Base-by-base conservation (phyloP, 176 grass and related monocot genomes). In the Oryza rufipogon region DNA sequence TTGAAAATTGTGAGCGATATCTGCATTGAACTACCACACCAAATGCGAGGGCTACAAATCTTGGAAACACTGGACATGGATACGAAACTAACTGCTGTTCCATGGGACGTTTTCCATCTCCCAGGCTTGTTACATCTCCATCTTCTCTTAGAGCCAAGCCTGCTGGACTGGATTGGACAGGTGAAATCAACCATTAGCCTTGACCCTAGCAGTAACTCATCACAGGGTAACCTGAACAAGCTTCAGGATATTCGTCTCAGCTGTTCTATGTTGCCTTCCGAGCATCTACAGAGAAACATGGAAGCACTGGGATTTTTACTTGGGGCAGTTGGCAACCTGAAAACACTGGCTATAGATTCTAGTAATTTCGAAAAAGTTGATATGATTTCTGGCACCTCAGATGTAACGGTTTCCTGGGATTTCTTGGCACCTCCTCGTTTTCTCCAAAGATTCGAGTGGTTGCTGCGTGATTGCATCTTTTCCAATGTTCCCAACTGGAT, bases 81-180 rank as follows among this genome's bases (percentile, higher is more conserved):
- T 3, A 44, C 38, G 6, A 20, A 71, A 71, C 19, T 45, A 0
- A n/a, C 19, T 22, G 69, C 36, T 6, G 69, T 71, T 71, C 69
- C 69, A 71, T 42, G 38, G 69, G 69, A 71, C 7, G n/a, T 71
- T 71, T 22, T 71, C 36, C 69, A 71, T 23, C 69, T 71, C 0
- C 38, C 36, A 42, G 10, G 36, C 19, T 71, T 71, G 36, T 14
- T 22, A 0, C 38, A 45, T 20, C 69, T 71, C 8, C 4, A 42
- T 71, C 38, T 71, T 20, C 69, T n/a, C 9, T 38, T 71, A n/a
- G 39, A 44, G 16, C 10, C 15, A 71, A 44, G 7, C 6, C 19
- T 71, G 20, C 20, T 44, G 36, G 9, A 71, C 11, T 45, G 7
- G 38, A 44, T 71, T 71, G 36, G 17, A 17, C 39, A 26, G 19